A percentile compares a stretch with the other conserved stretches of the same genome.
Conservation (phyloP, 108 stramenopile genomes). For the Skeletonema menzelii region DNA sequence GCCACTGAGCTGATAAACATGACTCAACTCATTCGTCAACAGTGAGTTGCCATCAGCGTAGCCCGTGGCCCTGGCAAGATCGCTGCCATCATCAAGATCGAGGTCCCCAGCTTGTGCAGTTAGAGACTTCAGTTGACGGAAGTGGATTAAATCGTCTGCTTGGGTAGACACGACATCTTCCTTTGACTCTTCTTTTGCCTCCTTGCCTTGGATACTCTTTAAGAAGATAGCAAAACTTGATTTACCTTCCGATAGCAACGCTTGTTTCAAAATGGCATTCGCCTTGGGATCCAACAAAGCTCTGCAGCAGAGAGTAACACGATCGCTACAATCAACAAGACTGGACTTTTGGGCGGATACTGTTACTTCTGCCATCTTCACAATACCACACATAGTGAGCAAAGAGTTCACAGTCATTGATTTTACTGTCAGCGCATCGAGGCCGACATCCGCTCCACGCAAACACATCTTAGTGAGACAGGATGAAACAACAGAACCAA, state of each 20-base stretch:
- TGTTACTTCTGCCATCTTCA: conserved; percentile 86
- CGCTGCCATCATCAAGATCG: conserved; percentile 98
- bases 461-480: conserved; percentile 94
- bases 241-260: conserved; percentile 80
- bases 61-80: conserved; percentile 95
- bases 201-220: conserved; percentile 76
- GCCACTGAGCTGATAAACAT: conserved; percentile 97
- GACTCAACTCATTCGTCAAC: conserved; percentile 75
- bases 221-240: conserved; percentile 70
- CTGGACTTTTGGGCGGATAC: conserved; percentile 75
- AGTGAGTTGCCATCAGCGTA: conserved; percentile 62
- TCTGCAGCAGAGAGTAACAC: conserved; percentile 85
- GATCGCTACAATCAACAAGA: conserved; percentile 90
- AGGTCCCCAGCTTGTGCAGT: conserved; percentile 89
- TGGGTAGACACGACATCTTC: conserved; percentile 63
- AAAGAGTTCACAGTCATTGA: conserved; percentile 74
- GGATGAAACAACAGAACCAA: conserved; percentile 87
- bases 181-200: conserved; percentile 63
- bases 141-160: conserved; percentile 98
- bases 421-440: conserved; percentile 62
- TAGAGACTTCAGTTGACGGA: conserved; percentile 93
- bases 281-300: conserved; percentile 90
- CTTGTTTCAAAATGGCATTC: conserved; percentile 62
- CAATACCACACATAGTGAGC: conserved; percentile 83
- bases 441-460: conserved; percentile 53